Evolutionary conservation across 139 green algal genomes (phyloP).

Genomic region (Cymbomonas tetramitiformis): DNA sequence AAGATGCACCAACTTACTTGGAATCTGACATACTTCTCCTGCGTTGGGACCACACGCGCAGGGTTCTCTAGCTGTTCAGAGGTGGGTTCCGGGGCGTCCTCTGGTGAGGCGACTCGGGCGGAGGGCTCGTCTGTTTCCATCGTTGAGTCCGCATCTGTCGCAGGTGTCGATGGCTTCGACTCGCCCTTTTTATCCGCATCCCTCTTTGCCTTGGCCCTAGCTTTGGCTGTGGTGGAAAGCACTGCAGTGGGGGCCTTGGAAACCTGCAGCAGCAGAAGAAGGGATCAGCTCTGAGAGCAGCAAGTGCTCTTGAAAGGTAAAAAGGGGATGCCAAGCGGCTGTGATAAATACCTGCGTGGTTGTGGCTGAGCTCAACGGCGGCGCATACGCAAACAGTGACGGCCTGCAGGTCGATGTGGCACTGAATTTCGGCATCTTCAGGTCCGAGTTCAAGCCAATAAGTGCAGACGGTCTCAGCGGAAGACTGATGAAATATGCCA

Average conservation of each 20-base stretch:
- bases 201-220: constrained; percentile 31
- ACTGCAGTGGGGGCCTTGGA: constrained; percentile 82
- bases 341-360: constrained; percentile 37
- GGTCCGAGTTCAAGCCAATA: constrained; percentile 67
- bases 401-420: constrained; percentile 43
- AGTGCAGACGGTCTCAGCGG: constrained; percentile 66
- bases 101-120: background rate
- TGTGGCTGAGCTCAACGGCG: constrained; percentile 44
- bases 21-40: constrained; percentile 50
- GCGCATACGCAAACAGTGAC: constrained; percentile 75
- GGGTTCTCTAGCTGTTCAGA: constrained; percentile 65
- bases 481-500: constrained; percentile 79
- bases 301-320: too few species aligned
- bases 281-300: too few species aligned
- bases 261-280: too few species aligned
- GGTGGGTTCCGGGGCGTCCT: constrained; percentile 39
- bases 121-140: background rate
- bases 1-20: too few species aligned
- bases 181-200: constrained; percentile 17
- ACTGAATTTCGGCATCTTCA: constrained; percentile 57
- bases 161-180: constrained; percentile 4
- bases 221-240: constrained; percentile 79
- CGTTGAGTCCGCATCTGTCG: background rate
- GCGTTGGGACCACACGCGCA: constrained; percentile 58
- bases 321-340: too few species aligned